Evolutionary conservation across 2,329 filamentous ascomycete genomes (phyloP).

Genomic region (Neonectria faginata): DNA sequence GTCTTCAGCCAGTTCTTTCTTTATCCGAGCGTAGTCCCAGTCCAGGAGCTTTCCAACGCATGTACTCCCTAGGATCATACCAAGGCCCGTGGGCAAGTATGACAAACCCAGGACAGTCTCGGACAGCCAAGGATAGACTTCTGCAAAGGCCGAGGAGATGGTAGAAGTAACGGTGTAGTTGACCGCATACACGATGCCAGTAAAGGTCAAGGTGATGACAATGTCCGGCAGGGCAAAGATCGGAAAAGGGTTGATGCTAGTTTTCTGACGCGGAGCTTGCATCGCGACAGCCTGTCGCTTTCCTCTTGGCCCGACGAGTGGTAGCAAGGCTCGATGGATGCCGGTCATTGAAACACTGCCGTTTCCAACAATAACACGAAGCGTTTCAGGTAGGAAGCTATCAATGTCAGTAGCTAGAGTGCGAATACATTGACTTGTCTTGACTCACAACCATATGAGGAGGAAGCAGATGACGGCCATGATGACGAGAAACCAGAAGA

Average conservation of each 20-base stretch:
- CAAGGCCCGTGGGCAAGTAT: constrained; percentile 45
- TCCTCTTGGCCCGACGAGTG: constrained; percentile 8
- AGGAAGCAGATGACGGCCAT: constrained; percentile 53
- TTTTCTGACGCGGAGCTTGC: neutral
- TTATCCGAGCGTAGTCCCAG: constrained; percentile 26
- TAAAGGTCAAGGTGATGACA: constrained; percentile 46
- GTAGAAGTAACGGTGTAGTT: constrained; percentile 52
- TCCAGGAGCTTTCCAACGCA: constrained; percentile 46
- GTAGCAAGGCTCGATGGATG: constrained; percentile 8
- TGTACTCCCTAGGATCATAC: constrained; percentile 61
- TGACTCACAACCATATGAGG: constrained; percentile 46
- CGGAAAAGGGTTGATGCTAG: constrained; percentile 45
- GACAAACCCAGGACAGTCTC: constrained; percentile 49
- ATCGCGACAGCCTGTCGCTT: neutral
- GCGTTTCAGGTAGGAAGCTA: constrained; percentile 46
- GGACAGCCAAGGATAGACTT: constrained; percentile 45
- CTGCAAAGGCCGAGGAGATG: constrained; percentile 48
- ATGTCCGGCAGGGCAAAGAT: constrained; percentile 49
- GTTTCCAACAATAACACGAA: constrained; percentile 24
- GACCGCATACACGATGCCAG: constrained; percentile 50
- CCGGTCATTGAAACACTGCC: constrained; percentile 14
- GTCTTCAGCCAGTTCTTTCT: neutral
- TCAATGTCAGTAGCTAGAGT: neutral
- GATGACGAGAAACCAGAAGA: constrained; percentile 67
- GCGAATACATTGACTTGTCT: too few species aligned